Evolutionary conservation across 768 basidiomycete genomes (phyloP).

Genomic region (Mycena amicta): DNA sequence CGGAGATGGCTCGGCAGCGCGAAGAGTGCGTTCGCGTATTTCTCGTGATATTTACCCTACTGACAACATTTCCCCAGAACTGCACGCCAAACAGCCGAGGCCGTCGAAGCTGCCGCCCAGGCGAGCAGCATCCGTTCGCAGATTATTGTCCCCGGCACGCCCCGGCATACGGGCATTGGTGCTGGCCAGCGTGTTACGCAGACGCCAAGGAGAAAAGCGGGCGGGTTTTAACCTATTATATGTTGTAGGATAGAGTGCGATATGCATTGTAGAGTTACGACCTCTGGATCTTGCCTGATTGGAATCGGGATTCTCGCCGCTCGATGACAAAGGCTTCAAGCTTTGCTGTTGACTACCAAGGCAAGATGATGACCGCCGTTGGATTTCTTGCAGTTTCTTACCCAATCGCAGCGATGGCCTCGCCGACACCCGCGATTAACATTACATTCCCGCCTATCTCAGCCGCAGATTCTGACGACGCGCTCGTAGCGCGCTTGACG

Average conservation of each 20-base stretch:
- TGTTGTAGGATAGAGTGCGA: too few species aligned
- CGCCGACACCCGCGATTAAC: background rate
- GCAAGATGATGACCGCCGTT: too few species aligned
- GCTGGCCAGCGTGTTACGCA: constrained; percentile 65
- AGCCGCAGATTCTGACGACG: background rate
- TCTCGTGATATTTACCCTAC: constrained; percentile 5
- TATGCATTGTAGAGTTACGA: too few species aligned
- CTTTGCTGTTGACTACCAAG: background rate
- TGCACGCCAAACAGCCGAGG: constrained; percentile 65
- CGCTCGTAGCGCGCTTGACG: background rate
- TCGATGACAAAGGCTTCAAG: background rate
- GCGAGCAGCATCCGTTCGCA: constrained; percentile 54
- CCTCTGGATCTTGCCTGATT: background rate
- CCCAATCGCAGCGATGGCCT: too few species aligned
- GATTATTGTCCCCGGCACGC: constrained; percentile 81
- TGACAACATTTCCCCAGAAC: constrained; percentile 40
- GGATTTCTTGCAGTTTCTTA: too few species aligned
- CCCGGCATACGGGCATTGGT: constrained; percentile 68
- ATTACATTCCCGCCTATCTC: background rate
- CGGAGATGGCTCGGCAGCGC: constrained; percentile 83
- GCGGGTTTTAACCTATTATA: constrained; percentile 50
- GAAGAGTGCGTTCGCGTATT: constrained; percentile 58
- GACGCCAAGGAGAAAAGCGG: constrained; percentile 74
- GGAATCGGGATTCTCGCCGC: background rate
- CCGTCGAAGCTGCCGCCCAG: constrained; percentile 57